Percentiles rank a stretch among this genome's conserved stretches.
These are phyloP conservation scores for Fusarium paranaense DNA, from an alignment of 2,329 filamentous ascomycete genomes.

Conservation along the genomic window DNA sequence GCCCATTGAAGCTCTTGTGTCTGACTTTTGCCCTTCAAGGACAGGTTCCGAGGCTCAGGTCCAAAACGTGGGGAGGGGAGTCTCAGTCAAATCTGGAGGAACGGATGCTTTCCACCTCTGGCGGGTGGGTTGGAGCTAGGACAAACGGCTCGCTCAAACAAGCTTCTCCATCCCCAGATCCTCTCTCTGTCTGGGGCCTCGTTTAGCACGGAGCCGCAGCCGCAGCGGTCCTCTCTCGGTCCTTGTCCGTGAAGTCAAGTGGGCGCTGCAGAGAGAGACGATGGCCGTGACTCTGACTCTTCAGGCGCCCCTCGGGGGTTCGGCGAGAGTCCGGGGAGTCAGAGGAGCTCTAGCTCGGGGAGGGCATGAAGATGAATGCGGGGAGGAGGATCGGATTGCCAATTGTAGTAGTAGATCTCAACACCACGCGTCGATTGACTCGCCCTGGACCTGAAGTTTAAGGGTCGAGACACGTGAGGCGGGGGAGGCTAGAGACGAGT, in stretches of 20 bases:
- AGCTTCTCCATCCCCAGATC: slow-evolving; percentile 17
- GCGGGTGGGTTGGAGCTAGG: slow-evolving; percentile 34
- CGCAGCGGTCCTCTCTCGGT: slow-evolving; percentile 28
- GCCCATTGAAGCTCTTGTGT: not conserved
- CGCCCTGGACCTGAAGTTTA: slow-evolving; percentile 4
- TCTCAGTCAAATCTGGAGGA: slow-evolving; percentile 32
- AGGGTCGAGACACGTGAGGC: slow-evolving; percentile 25
- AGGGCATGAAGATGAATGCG: not conserved
- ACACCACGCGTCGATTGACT: not conserved
- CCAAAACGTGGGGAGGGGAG: slow-evolving; percentile 17
- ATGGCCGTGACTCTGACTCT: not conserved
- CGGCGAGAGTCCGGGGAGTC: slow-evolving; percentile 20
- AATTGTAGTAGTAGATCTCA: slow-evolving; percentile 7
- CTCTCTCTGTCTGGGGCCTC: slow-evolving; percentile 2
- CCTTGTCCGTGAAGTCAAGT: slow-evolving; percentile 35
- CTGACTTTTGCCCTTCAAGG: not conserved
- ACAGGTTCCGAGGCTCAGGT: slow-evolving; percentile 8
- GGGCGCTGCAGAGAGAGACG: slow-evolving; percentile 7
- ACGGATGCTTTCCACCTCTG: slow-evolving; percentile 28
- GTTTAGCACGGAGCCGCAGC: slow-evolving; percentile 37
- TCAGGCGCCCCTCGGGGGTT: slow-evolving; percentile 11
- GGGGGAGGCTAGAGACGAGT: slow-evolving; percentile 27
- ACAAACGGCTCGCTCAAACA: slow-evolving; percentile 35
- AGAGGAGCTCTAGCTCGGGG: not conserved
- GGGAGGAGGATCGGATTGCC: slow-evolving; percentile 3